A percentile compares a stretch with the other conserved stretches of the same genome.
Conservation (phyloP, 176 grass and related monocot genomes). For the Tuctoria greenei region DNA sequence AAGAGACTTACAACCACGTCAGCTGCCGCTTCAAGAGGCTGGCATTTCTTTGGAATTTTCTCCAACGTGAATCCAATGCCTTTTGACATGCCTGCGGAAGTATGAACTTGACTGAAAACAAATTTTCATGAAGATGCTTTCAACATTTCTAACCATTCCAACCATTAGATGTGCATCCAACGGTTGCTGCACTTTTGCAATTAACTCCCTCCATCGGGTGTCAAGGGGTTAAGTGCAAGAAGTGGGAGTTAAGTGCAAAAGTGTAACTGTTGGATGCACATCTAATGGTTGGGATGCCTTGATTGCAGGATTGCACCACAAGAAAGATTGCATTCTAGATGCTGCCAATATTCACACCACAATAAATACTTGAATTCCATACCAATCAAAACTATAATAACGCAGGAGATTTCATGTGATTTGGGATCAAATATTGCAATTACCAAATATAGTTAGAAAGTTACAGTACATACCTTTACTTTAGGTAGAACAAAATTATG, state of each 20-base stretch:
- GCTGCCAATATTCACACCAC: constrained; percentile 10
- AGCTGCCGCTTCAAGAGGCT: constrained; percentile 74
- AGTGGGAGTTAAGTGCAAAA: too few species aligned
- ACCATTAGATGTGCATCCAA: too few species aligned
- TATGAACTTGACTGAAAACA: constrained; percentile 26
- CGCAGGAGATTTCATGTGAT: not conserved
- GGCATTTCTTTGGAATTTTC: constrained; percentile 88
- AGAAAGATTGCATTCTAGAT: too few species aligned
- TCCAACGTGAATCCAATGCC: constrained; percentile 75
- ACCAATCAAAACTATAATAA: not conserved
- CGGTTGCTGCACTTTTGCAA: too few species aligned
- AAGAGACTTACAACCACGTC: constrained; percentile 72
- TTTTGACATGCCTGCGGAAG: constrained; percentile 66
- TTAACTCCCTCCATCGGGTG: too few species aligned
- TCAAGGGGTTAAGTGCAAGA: too few species aligned
- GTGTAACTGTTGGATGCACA: too few species aligned
- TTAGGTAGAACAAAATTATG: not conserved
- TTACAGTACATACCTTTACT: not conserved
- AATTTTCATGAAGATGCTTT: not conserved
- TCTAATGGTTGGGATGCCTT: too few species aligned
- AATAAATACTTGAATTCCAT: not conserved
- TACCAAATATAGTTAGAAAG: not conserved
- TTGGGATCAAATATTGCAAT: not conserved
- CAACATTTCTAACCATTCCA: not conserved
- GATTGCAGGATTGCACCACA: too few species aligned